phyloP scores from a whole-genome alignment of 345 rosid species.

The Hypericum androsaemum region DNA sequence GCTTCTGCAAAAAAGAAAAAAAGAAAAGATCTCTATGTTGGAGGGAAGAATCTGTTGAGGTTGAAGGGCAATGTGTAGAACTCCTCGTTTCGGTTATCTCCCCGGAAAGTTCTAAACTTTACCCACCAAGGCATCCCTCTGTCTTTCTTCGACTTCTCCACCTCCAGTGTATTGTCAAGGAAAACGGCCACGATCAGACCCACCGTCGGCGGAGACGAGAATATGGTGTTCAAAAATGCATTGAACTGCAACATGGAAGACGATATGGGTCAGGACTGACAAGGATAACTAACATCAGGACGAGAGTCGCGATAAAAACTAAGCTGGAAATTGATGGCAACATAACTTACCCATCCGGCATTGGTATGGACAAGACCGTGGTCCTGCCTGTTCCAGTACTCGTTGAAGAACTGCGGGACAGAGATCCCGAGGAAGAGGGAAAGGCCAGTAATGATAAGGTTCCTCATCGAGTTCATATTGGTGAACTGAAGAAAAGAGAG shows the following conservation, averaged over 20 bases:
- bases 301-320: too few relatives aligned
- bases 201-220: slow-evolving; percentile 21
- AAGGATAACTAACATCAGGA: neutral
- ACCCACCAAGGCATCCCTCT: too few relatives aligned
- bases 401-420: slow-evolving; percentile 21
- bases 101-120: slow-evolving; percentile 10
- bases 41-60: slow-evolving; percentile 21
- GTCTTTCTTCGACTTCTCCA: slow-evolving; percentile 22
- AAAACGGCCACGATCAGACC: slow-evolving; percentile 24
- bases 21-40: slow-evolving; percentile 3
- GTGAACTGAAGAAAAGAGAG: slow-evolving; percentile 28
- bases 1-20: too few relatives aligned
- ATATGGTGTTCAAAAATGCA: slow-evolving; percentile 23
- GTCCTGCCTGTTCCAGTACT: slow-evolving; percentile 17
- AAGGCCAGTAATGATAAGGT: slow-evolving; percentile 24
- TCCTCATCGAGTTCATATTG: slow-evolving; percentile 28
- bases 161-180: slow-evolving; percentile 21
- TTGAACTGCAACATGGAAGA: slow-evolving; percentile 17
- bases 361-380: slow-evolving; percentile 24
- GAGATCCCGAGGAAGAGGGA: slow-evolving; percentile 28
- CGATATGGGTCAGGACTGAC: neutral
- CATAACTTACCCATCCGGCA: slow-evolving; percentile 24
- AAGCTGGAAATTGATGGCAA: too few relatives aligned
- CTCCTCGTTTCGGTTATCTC: slow-evolving; percentile 20
- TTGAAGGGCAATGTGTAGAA: slow-evolving; percentile 28